These are phyloP conservation scores for Trichoderma orchidacearum DNA, from an alignment of 495 filamentous ascomycete genomes.

Conservation along the genomic window DNA sequence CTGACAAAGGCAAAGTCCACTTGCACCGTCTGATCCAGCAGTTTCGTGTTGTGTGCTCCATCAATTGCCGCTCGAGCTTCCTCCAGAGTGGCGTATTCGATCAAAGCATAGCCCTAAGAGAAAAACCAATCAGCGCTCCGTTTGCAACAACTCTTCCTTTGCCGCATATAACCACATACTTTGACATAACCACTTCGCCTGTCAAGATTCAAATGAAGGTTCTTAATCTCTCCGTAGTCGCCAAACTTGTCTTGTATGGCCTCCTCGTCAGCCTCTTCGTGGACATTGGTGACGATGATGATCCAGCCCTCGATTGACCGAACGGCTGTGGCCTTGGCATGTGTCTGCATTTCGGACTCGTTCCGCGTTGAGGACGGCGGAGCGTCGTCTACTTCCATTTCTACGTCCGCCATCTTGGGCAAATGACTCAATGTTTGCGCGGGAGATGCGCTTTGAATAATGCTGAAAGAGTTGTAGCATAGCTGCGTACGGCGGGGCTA, in stretches of 20 bases:
- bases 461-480: background rate
- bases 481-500: background rate
- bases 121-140: background rate
- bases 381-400: conserved; percentile 68
- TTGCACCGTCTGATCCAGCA: conserved; percentile 82
- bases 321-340: conserved; percentile 73
- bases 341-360: conserved; percentile 55
- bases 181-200: conserved; percentile 95
- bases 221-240: conserved; percentile 96
- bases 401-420: conserved; percentile 44
- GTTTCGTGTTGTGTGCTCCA: conserved; percentile 62
- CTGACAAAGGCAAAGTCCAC: conserved; percentile 97
- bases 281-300: conserved; percentile 88
- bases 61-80: conserved; percentile 81
- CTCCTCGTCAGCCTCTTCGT: conserved; percentile 96
- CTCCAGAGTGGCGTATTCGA: conserved; percentile 80
- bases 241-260: conserved; percentile 88
- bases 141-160: background rate
- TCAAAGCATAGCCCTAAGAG: conserved; percentile 77
- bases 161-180: conserved; percentile 35
- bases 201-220: conserved; percentile 88
- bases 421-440: background rate
- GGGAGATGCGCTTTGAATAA: background rate
- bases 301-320: conserved; percentile 99
- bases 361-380: conserved; percentile 33